Conservation (phyloP, 1,284 basidiomycete species). For the Pseudozyma sp. region DNA sequence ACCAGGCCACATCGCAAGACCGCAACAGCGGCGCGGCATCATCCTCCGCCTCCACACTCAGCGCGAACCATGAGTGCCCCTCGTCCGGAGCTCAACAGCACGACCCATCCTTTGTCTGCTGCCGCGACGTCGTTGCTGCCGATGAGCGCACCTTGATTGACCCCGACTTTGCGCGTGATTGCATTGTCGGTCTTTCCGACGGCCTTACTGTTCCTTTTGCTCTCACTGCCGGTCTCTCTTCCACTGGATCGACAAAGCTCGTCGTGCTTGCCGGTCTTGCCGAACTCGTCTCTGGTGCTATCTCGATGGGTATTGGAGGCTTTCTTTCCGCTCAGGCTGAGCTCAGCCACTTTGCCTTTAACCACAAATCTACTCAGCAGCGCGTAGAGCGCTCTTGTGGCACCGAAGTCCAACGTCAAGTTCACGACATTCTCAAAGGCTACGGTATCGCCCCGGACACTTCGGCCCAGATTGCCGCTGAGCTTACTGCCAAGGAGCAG, state of each 20-base stretch:
- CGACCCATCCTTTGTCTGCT: constrained; percentile 72
- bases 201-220: constrained; percentile 80
- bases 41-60: constrained; percentile 37
- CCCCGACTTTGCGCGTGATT: constrained; percentile 84
- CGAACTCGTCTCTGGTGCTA: constrained; percentile 73
- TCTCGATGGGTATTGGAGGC: constrained; percentile 95
- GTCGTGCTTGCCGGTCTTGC: constrained; percentile 92
- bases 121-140: constrained; percentile 81
- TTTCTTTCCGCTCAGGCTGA: constrained; percentile 97
- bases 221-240: constrained; percentile 81
- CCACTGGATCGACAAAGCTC: constrained; percentile 84
- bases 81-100: constrained; percentile 17
- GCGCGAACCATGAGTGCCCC: constrained; percentile 31
- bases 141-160: constrained; percentile 81
- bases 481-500: constrained; percentile 36
- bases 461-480: constrained; percentile 79
- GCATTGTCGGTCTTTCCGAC: constrained; percentile 90
- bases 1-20: constrained; percentile 21
- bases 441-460: constrained; percentile 87
- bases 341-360: constrained; percentile 77
- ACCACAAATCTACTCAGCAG: constrained; percentile 71
- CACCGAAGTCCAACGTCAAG: constrained; percentile 95
- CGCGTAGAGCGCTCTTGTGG: constrained; percentile 87
- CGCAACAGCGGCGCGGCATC: constrained; percentile 16
- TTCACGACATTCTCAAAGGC: constrained; percentile 85